Percentiles rank a stretch among this genome's conserved stretches.
These are phyloP conservation scores for Caloboletus inedulis DNA, from an alignment of 1,284 basidiomycete species.

Conservation along the genomic window DNA sequence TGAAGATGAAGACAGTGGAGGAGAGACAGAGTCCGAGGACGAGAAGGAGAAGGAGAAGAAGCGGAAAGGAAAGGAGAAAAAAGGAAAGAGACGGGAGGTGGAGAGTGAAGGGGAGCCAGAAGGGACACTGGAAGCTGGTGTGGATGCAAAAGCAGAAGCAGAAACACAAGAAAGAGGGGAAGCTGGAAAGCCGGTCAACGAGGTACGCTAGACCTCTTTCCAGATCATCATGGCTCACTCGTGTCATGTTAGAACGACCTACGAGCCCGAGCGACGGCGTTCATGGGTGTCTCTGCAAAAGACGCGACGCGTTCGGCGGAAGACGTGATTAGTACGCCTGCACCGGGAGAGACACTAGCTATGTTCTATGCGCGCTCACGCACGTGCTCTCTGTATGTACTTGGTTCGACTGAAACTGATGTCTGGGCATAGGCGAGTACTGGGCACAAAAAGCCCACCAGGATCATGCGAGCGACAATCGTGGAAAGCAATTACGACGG, in stretches of 20 bases:
- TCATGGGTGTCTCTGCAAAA: conserved; percentile 69
- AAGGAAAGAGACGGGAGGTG: conserved; percentile 6
- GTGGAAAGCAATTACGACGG: conserved; percentile 78
- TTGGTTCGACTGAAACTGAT: background rate
- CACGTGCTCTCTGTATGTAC: conserved; percentile 33
- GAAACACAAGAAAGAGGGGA: background rate
- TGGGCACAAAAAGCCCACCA: conserved; percentile 77
- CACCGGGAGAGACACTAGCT: conserved; percentile 85
- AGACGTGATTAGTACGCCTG: conserved; percentile 78
- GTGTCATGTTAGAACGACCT: conserved; percentile 40
- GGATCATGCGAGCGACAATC: conserved; percentile 49
- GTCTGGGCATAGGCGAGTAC: conserved; percentile 54
- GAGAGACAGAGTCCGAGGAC: conserved; percentile 1
- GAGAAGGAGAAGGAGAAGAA: conserved; percentile 17
- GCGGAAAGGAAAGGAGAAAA: conserved; percentile 10
- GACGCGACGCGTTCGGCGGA: conserved; percentile 64
- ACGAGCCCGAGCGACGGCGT: conserved; percentile 60
- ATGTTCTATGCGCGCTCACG: conserved; percentile 83
- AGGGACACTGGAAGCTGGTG: background rate
- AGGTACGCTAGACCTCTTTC: conserved; percentile 1
- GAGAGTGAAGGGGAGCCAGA: conserved; percentile 17
- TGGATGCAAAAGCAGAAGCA: background rate
- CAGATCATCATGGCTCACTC: background rate
- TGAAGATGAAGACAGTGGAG: conserved; percentile 34
- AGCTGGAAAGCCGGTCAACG: background rate